These are phyloP conservation scores for Sugiyamaella paludigena DNA, from an alignment of 1,139 yeast genomes.

Conservation along the genomic window DNA sequence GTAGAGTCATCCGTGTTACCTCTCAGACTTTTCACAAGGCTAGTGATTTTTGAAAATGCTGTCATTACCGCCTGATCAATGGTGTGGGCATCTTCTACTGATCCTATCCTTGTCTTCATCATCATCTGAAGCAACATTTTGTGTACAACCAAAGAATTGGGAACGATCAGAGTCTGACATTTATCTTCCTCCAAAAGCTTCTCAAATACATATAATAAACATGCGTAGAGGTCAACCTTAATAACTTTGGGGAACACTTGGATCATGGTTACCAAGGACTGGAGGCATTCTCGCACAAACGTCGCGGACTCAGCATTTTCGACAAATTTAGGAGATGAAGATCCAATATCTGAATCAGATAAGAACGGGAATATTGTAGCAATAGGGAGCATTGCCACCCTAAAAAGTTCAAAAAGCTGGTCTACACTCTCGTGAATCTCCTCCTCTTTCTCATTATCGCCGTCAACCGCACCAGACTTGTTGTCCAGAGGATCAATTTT, in stretches of 20 bases:
- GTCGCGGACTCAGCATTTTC: constrained; percentile 28
- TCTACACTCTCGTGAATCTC: constrained; percentile 60
- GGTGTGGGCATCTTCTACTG: constrained; percentile 27
- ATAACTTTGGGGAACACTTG: constrained; percentile 64
- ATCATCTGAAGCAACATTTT: constrained; percentile 35
- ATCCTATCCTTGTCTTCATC: constrained; percentile 27
- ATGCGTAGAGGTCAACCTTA: constrained; percentile 65
- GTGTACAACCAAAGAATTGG: constrained; percentile 33
- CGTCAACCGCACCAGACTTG: constrained; percentile 20
- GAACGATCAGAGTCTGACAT: constrained; percentile 31
- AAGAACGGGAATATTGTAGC: constrained; percentile 60
- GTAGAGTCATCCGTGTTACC: constrained; percentile 4
- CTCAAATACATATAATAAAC: constrained; percentile 63
- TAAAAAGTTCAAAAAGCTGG: constrained; percentile 73
- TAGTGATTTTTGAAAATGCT: constrained; percentile 29
- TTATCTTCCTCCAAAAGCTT: constrained; percentile 51
- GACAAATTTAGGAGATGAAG: constrained; percentile 23
- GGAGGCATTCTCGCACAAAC: constrained; percentile 48
- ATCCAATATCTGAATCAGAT: constrained; percentile 39
- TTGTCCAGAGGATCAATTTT: constrained; percentile 10
- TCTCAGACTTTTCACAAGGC: constrained; percentile 21
- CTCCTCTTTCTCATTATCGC: constrained; percentile 31
- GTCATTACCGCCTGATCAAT: constrained; percentile 40
- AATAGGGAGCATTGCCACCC: constrained; percentile 68
- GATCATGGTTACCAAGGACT: constrained; percentile 60